Evolutionary conservation across 441 rosid genomes (phyloP).

Genomic region (Euphorbia schlechtendalii): DNA sequence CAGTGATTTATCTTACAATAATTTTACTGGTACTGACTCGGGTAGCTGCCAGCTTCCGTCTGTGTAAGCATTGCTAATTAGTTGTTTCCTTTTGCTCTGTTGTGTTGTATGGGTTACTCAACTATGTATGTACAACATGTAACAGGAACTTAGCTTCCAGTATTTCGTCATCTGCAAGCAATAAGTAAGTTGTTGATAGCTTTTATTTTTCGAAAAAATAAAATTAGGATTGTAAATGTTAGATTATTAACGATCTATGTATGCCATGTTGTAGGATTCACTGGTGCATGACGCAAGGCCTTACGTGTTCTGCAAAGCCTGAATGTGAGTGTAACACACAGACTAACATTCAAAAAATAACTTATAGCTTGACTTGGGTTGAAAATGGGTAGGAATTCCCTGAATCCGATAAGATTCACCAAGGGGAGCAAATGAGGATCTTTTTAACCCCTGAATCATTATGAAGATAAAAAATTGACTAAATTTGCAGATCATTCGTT

Average conservation of each 20-base stretch:
- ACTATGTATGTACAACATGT: background rate
- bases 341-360: too few species aligned
- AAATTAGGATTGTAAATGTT: background rate
- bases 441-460: too few species aligned
- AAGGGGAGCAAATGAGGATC: too few species aligned
- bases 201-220: background rate
- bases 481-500: constrained; percentile 45
- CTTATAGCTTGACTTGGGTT: too few species aligned
- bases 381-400: too few species aligned
- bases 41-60: constrained; percentile 31
- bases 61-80: constrained; percentile 38
- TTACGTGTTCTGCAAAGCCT: background rate
- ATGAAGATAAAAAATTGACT: background rate
- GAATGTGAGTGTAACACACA: constrained; percentile 7
- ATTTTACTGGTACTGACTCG: constrained; percentile 42
- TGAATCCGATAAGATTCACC: too few species aligned
- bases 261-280: constrained; percentile 31
- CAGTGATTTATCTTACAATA: constrained; percentile 92
- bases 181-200: constrained; percentile 45
- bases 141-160: constrained; percentile 70
- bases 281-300: constrained; percentile 30
- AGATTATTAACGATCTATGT: constrained; percentile 6
- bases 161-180: constrained; percentile 29
- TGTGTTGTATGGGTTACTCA: constrained; percentile 1
- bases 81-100: background rate